Conservation (phyloP, 2,329 filamentous ascomycete genomes). For the Alternaria postmessia region DNA sequence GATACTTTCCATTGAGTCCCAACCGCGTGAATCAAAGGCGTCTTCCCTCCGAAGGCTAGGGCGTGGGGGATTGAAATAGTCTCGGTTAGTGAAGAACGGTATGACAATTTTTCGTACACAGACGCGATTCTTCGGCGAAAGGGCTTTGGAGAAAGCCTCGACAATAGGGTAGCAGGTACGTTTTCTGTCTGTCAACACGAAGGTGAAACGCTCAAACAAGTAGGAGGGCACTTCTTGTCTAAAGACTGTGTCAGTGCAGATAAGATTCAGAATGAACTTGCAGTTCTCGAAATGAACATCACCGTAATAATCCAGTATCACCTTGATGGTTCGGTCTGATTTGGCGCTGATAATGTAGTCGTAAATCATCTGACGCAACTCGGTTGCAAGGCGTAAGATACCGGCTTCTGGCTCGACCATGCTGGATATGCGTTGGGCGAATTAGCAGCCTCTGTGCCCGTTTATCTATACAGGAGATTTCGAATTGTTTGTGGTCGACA, state of each 20-base stretch:
- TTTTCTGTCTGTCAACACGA: neutral
- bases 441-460: neutral
- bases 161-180: neutral
- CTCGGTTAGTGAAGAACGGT: neutral
- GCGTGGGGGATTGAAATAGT: too few species aligned
- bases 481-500: neutral
- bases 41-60: too few species aligned
- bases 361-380: neutral
- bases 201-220: neutral
- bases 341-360: neutral
- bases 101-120: neutral
- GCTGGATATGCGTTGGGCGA: neutral
- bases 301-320: too few species aligned
- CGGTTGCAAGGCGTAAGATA: neutral
- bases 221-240: neutral
- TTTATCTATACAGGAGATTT: neutral
- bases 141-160: neutral
- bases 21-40: too few species aligned
- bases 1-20: too few species aligned
- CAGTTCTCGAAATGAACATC: neutral
- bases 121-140: neutral
- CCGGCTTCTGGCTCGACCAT: neutral
- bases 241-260: neutral
- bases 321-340: neutral
- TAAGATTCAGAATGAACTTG: neutral